Conservation (phyloP, 83 land plant genomes). For the Isoetes engelmannii region DNA sequence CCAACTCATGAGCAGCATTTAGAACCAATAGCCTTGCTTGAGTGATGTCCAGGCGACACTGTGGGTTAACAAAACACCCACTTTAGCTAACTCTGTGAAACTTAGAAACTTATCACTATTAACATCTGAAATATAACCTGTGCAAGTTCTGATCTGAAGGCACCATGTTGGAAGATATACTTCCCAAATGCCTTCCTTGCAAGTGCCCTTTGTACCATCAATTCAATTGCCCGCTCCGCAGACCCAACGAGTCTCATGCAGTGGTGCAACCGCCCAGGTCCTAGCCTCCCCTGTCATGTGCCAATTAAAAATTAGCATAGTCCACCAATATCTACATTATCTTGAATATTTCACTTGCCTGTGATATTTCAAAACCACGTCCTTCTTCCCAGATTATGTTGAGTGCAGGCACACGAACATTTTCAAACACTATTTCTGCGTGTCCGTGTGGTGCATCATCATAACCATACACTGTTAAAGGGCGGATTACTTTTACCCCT, state of each 20-base stretch:
- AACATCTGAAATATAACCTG: conserved; percentile 38
- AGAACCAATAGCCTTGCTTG: conserved; percentile 68
- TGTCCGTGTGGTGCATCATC: conserved; percentile 99
- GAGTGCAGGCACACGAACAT: conserved; percentile 65
- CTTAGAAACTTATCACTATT: neutral
- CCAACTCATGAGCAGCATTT: conserved; percentile 94
- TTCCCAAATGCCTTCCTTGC: conserved; percentile 78
- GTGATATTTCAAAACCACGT: conserved; percentile 98
- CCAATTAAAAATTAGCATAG: neutral
- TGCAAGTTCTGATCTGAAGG: conserved; percentile 74
- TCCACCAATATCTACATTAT: neutral
- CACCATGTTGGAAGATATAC: conserved; percentile 78
- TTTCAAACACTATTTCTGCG: conserved; percentile 78
- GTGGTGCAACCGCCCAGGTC: conserved; percentile 95
- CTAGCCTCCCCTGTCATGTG: conserved; percentile 81
- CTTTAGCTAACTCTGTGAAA: neutral
- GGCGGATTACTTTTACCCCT: conserved; percentile 71
- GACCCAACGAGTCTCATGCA: conserved; percentile 96
- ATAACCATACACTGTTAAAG: conserved; percentile 86
- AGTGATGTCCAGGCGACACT: conserved; percentile 89
- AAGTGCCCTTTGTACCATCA: conserved; percentile 74
- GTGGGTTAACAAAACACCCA: conserved; percentile 16
- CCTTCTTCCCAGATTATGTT: conserved; percentile 89
- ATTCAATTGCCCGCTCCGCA: conserved; percentile 92
- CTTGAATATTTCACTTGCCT: conserved; percentile 33